A percentile compares a stretch with the other conserved stretches of the same genome.
These are phyloP conservation scores for Isatis lusitanica DNA, from an alignment of 441 rosid species.

Conservation along the genomic window DNA sequence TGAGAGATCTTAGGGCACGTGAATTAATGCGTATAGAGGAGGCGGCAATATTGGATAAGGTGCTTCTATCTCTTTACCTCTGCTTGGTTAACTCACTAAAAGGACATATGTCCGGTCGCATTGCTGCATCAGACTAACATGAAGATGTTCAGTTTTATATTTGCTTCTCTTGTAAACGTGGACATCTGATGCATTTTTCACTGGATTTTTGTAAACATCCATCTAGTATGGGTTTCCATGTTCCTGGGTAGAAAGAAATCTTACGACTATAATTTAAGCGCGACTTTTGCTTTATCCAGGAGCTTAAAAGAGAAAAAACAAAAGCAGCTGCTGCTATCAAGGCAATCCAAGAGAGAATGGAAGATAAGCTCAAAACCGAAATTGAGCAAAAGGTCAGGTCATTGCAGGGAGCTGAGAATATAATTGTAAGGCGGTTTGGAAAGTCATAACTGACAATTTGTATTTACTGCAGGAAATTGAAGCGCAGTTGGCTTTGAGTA, in stretches of 20 bases:
- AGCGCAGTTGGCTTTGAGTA: slow-evolving; percentile 58
- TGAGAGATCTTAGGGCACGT: slow-evolving; percentile 87
- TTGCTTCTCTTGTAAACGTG: neutral
- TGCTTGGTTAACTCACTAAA: slow-evolving; percentile 19
- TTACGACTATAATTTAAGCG: neutral
- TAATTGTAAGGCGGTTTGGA: neutral
- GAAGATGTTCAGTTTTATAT: slow-evolving; percentile 1
- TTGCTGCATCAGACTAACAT: slow-evolving; percentile 19
- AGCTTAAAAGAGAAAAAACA: slow-evolving; percentile 84
- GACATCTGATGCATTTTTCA: neutral
- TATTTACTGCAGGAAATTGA: slow-evolving; percentile 67
- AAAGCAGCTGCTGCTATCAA: slow-evolving; percentile 87
- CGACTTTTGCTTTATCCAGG: slow-evolving; percentile 51
- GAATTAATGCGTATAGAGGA: slow-evolving; percentile 94
- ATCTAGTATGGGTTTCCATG: neutral
- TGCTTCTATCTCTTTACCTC: slow-evolving; percentile 31
- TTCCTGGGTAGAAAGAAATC: slow-evolving; percentile 10
- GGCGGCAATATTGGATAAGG: slow-evolving; percentile 96
- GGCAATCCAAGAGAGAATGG: slow-evolving; percentile 83
- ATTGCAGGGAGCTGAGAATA: slow-evolving; percentile 8
- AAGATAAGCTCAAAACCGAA: slow-evolving; percentile 72
- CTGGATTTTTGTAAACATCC: neutral
- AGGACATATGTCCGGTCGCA: neutral
- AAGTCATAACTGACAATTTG: slow-evolving; percentile 33
- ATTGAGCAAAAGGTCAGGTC: slow-evolving; percentile 75